A percentile compares a stretch with the other conserved stretches of the same genome.
phyloP scores from a whole-genome alignment of 2,329 filamentous ascomycete genomes.

The Xylariaceae sp. region DNA sequence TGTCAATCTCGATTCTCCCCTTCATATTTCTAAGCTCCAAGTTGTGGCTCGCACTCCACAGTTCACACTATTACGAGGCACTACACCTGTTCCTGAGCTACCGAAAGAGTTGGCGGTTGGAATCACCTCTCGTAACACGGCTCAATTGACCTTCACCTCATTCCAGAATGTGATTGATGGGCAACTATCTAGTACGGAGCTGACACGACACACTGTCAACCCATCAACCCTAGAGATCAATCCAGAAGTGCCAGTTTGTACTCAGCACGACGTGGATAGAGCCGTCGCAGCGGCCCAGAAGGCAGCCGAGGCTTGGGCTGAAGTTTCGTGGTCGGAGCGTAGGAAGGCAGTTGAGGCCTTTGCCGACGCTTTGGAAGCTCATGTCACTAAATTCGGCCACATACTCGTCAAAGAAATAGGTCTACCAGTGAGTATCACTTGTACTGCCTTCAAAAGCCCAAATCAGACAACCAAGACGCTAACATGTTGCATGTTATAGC shows the following conservation, averaged over 20 bases:
- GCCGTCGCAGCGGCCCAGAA: conserved; percentile 55
- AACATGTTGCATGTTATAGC: not conserved
- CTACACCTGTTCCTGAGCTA: not conserved
- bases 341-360: conserved; percentile 32
- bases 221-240: conserved; percentile 57
- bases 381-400: conserved; percentile 21
- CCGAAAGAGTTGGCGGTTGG: not conserved
- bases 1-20: conserved; percentile 3
- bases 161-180: conserved; percentile 62
- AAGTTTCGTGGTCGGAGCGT: conserved; percentile 44
- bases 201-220: conserved; percentile 57
- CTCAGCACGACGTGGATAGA: conserved; percentile 55
- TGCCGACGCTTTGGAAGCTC: conserved; percentile 30
- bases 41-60: not conserved
- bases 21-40: not conserved
- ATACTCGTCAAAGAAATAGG: conserved; percentile 29
- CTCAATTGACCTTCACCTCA: conserved; percentile 39
- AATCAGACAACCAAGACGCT: not conserved
- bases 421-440: conserved; percentile 24
- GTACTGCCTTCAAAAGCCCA: not conserved
- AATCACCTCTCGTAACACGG: not conserved
- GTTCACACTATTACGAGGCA: not conserved
- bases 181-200: conserved; percentile 48
- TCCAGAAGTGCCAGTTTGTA: conserved; percentile 57
- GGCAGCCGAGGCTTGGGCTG: conserved; percentile 55